A percentile compares a stretch with the other conserved stretches of the same genome.
phyloP scores from a whole-genome alignment of 768 basidiomycete species.

The Xerocomus spinulosus region DNA sequence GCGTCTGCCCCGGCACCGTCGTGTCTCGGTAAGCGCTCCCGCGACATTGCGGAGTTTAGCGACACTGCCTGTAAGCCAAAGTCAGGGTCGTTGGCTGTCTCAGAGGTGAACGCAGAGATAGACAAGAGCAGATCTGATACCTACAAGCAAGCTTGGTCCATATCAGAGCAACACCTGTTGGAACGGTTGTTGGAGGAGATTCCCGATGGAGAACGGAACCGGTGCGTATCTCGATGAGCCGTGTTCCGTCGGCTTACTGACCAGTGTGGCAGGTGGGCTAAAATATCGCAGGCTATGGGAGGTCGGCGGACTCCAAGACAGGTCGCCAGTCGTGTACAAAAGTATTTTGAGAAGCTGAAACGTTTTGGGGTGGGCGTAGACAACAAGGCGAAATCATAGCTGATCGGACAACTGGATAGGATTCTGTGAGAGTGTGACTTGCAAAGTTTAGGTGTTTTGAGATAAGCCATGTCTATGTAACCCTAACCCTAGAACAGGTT shows the following conservation, averaged over 20 bases:
- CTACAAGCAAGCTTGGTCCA: conserved; percentile 79
- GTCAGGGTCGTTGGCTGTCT: conserved; percentile 10
- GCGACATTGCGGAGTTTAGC: conserved; percentile 17
- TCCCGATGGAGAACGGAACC: conserved; percentile 70
- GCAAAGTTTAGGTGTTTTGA: neutral
- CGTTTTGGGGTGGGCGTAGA: conserved; percentile 57
- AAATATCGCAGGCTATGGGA: conserved; percentile 79
- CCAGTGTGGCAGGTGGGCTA: conserved; percentile 54
- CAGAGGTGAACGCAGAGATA: conserved; percentile 18
- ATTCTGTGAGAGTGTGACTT: neutral
- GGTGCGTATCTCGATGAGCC: conserved; percentile 39
- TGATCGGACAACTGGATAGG: neutral
- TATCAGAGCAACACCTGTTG: conserved; percentile 70
- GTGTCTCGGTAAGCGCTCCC: conserved; percentile 27
- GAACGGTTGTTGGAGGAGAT: conserved; percentile 72
- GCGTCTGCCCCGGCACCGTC: conserved; percentile 11
- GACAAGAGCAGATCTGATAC: conserved; percentile 45
- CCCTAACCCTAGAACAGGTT: conserved; percentile 20
- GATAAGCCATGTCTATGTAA: neutral
- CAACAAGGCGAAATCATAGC: conserved; percentile 18
- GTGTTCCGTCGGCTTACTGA: conserved; percentile 9
- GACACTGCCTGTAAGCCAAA: conserved; percentile 13
- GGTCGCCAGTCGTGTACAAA: conserved; percentile 86
- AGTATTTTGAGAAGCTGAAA: conserved; percentile 82
- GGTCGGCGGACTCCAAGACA: conserved; percentile 73